A percentile compares a stretch with the other conserved stretches of the same genome.
Evolutionary conservation across 2,329 filamentous ascomycete genomes (phyloP).

Genomic region (Botrytis paeoniae): DNA sequence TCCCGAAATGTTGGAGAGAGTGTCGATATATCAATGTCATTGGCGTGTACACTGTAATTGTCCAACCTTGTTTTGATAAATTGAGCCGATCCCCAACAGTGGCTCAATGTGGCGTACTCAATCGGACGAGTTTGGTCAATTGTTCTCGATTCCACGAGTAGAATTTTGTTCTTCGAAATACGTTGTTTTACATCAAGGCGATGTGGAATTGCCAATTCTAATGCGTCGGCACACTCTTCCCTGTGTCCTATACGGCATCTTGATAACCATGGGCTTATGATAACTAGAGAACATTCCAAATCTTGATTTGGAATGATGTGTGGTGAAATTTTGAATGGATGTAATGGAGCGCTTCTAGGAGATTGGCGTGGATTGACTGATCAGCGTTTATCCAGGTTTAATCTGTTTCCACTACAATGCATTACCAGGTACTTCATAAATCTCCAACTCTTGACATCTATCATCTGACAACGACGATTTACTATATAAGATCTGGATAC

Average conservation of each 20-base stretch:
- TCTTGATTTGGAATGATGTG: background rate
- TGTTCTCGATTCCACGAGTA: background rate
- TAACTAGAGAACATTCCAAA: background rate
- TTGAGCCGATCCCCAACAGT: background rate
- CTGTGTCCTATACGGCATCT: background rate
- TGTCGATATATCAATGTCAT: background rate
- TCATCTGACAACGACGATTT: background rate
- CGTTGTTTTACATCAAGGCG: background rate
- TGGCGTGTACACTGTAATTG: background rate
- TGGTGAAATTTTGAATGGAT: background rate
- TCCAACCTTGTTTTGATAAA: background rate
- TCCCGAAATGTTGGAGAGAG: background rate
- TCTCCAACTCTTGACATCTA: background rate
- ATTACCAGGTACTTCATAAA: background rate
- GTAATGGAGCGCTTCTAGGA: background rate
- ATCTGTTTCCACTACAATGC: background rate
- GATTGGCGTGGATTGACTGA: background rate
- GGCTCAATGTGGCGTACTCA: background rate
- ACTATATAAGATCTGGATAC: background rate
- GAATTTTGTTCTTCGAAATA: no score
- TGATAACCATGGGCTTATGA: background rate
- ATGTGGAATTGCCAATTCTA: background rate
- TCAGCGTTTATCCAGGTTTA: background rate
- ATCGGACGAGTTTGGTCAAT: background rate
- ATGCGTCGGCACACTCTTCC: background rate